phyloP scores from a whole-genome alignment of 2,329 filamentous ascomycete genomes.

The Periconia sp. region DNA sequence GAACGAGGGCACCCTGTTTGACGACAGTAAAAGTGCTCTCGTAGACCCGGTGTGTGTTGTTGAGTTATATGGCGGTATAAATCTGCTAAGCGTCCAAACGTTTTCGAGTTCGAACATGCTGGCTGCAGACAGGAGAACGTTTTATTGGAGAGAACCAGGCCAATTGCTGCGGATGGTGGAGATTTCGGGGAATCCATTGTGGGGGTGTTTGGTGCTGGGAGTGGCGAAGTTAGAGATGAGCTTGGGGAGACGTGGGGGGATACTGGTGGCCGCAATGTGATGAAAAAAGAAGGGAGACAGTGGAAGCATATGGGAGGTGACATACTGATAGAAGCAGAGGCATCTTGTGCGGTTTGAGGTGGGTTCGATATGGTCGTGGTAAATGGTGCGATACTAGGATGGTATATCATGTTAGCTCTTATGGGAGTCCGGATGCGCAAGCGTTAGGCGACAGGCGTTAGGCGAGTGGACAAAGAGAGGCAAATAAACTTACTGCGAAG shows the following conservation, averaged over 20 bases:
- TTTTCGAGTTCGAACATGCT: conserved; percentile 15
- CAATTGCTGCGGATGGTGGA: conserved; percentile 12
- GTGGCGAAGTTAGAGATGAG: conserved; percentile 1
- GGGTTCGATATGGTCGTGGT: no score
- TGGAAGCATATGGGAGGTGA: background rate
- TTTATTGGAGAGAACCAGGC: conserved; percentile 24
- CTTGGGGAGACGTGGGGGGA: background rate
- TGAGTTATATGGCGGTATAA: conserved; percentile 31
- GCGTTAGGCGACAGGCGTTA: background rate
- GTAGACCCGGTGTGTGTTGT: conserved; percentile 12
- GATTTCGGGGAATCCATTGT: background rate
- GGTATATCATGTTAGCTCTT: background rate
- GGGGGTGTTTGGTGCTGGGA: background rate
- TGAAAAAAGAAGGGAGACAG: background rate
- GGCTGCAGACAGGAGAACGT: conserved; percentile 26
- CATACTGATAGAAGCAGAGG: no score
- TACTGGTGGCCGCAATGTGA: background rate
- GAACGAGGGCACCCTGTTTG: background rate
- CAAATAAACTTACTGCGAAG: background rate
- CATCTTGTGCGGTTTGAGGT: no score
- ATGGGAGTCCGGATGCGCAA: background rate
- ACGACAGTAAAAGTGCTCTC: conserved; percentile 26
- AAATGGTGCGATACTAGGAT: background rate
- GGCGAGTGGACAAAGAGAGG: background rate
- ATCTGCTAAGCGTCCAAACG: conserved; percentile 34